Evolutionary conservation across 2,329 filamentous ascomycete species (phyloP).

Genomic region (Trichoderma lentiforme): DNA sequence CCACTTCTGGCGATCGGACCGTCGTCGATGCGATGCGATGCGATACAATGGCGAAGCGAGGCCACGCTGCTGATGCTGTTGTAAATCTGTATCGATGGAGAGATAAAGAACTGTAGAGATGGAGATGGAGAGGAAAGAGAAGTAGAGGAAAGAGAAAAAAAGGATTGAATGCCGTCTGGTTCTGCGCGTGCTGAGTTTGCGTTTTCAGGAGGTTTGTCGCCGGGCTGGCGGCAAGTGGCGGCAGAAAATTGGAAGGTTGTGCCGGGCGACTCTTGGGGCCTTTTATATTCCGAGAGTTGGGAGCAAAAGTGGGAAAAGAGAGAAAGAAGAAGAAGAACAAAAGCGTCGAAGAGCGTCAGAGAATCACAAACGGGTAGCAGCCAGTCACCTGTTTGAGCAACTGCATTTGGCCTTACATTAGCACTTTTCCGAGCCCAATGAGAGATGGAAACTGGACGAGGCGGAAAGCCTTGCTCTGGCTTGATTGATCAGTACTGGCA

Average conservation of each 20-base stretch:
- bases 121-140: background rate
- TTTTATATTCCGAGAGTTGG: background rate
- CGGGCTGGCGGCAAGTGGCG: background rate
- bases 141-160: background rate
- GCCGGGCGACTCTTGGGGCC: background rate
- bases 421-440: background rate
- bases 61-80: background rate
- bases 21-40: background rate
- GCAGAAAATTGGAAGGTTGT: background rate
- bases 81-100: background rate
- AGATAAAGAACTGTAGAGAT: background rate
- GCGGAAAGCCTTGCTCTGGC: background rate
- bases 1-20: background rate
- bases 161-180: background rate
- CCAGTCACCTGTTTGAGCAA: background rate
- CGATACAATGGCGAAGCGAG: background rate
- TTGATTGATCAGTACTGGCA: background rate
- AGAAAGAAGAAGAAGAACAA: background rate
- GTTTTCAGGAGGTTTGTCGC: background rate
- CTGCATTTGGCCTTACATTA: background rate
- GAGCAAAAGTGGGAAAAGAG: background rate
- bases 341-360: background rate
- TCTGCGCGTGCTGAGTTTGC: background rate
- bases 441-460: background rate
- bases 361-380: background rate